Percentiles rank a stretch among this genome's conserved stretches.
Evolutionary conservation across 2,329 filamentous ascomycete genomes (phyloP).

Genomic region (Aspergillus puulaauensis): DNA sequence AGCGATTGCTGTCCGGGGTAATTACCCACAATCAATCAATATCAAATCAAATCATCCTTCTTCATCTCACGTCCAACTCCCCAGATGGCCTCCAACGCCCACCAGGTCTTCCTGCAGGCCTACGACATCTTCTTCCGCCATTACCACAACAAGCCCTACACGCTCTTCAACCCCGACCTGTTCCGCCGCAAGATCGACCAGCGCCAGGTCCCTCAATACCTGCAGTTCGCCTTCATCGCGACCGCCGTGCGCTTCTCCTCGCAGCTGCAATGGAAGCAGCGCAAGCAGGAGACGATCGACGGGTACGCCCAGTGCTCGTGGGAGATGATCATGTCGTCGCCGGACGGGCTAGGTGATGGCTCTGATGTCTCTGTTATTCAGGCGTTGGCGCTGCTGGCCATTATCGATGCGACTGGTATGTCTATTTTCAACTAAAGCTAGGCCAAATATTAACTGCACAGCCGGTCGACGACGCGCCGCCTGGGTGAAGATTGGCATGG

Average conservation of each 20-base stretch:
- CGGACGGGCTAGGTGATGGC: constrained; percentile 11
- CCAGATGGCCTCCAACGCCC: not conserved
- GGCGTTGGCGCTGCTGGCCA: too few relatives aligned
- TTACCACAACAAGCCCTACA: constrained; percentile 23
- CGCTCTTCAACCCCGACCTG: constrained; percentile 18
- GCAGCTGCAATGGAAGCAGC: constrained; percentile 24
- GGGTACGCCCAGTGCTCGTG: constrained; percentile 22
- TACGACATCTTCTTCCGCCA: constrained; percentile 23
- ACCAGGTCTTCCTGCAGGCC: constrained; percentile 16
- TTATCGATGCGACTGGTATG: too few relatives aligned
- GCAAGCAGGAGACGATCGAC: constrained; percentile 25
- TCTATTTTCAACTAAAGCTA: too few relatives aligned
- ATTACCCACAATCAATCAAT: too few relatives aligned
- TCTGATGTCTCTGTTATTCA: constrained; percentile 12
- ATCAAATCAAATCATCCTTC: too few relatives aligned
- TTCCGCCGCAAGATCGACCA: constrained; percentile 15
- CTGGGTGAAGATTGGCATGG: constrained; percentile 38
- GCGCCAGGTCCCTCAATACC: constrained; percentile 15
- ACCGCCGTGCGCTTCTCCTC: constrained; percentile 32
- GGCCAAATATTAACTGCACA: constrained; percentile 22
- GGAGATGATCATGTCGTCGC: constrained; percentile 20
- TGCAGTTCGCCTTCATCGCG: constrained; percentile 33
- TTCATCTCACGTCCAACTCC: too few relatives aligned
- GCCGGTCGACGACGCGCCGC: constrained; percentile 31
- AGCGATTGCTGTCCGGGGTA: too few relatives aligned